phyloP scores from a whole-genome alignment of 2,329 filamentous ascomycete genomes.

The Nemania abortiva region DNA sequence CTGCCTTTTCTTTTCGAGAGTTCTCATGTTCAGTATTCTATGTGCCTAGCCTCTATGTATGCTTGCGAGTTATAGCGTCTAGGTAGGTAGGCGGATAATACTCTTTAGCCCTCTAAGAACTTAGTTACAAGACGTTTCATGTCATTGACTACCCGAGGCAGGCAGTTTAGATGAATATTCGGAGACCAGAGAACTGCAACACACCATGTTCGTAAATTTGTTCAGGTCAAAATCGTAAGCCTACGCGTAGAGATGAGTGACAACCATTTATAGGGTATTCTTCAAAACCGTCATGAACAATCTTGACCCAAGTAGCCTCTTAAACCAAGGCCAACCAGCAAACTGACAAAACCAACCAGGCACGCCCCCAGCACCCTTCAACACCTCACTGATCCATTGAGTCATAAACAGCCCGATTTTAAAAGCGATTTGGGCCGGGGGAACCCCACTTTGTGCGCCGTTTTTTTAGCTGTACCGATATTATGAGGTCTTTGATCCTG shows the following conservation, averaged over 20 bases:
- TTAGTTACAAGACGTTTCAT: neutral
- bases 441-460: constrained; percentile 25
- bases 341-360: constrained; percentile 26
- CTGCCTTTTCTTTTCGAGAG: neutral
- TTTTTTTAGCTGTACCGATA: constrained; percentile 32
- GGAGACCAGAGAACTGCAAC: constrained; percentile 15
- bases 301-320: constrained; percentile 17
- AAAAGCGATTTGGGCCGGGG: constrained; percentile 21
- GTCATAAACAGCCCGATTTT: constrained; percentile 18
- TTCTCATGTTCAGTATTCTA: neutral
- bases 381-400: constrained; percentile 23
- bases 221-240: constrained; percentile 7
- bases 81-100: neutral
- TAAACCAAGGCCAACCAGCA: constrained; percentile 8
- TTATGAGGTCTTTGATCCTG: constrained; percentile 24
- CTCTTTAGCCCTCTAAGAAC: neutral
- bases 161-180: neutral
- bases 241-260: constrained; percentile 19
- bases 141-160: neutral
- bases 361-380: constrained; percentile 22
- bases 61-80: neutral
- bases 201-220: constrained; percentile 32
- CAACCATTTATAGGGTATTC: constrained; percentile 27
- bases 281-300: constrained; percentile 26
- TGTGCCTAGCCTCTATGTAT: neutral